A percentile compares a stretch with the other conserved stretches of the same genome.
These are phyloP conservation scores for Mixia osmundae DNA, from an alignment of 1,284 basidiomycete genomes.

Conservation along the genomic window DNA sequence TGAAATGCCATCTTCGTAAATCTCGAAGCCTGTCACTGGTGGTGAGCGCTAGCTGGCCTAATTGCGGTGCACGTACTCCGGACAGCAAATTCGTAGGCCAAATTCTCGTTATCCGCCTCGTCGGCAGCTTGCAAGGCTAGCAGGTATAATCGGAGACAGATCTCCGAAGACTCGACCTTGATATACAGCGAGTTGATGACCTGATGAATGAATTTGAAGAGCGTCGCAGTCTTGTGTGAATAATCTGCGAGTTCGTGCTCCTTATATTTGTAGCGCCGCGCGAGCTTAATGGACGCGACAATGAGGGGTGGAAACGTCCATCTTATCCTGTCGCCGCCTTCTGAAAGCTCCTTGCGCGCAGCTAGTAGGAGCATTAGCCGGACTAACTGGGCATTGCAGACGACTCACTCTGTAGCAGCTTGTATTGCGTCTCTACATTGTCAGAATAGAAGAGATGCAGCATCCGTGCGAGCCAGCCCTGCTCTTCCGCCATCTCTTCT, in stretches of 20 bases:
- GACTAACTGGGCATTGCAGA: not conserved
- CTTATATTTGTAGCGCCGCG: conserved; percentile 57
- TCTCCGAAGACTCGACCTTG: conserved; percentile 68
- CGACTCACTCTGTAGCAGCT: conserved; percentile 30
- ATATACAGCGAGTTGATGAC: conserved; percentile 71
- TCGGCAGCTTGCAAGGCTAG: conserved; percentile 77
- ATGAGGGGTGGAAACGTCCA: conserved; percentile 87
- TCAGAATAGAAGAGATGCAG: conserved; percentile 76
- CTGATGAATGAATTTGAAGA: conserved; percentile 80
- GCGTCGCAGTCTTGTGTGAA: conserved; percentile 22
- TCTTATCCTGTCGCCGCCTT: conserved; percentile 76
- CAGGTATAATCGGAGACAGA: conserved; percentile 75
- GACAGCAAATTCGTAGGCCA: conserved; percentile 84
- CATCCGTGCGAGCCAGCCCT: conserved; percentile 90
- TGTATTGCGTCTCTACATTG: conserved; percentile 57
- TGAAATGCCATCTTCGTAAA: conserved; percentile 85
- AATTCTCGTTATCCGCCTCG: conserved; percentile 74
- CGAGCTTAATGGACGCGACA: conserved; percentile 68
- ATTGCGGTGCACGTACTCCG: conserved; percentile 5
- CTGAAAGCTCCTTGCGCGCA: conserved; percentile 60
- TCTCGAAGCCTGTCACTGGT: conserved; percentile 51
- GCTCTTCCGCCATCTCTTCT: conserved; percentile 82
- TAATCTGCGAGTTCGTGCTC: conserved; percentile 22
- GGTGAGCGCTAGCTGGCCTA: too few relatives aligned
- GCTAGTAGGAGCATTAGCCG: conserved; percentile 49